Evolutionary conservation across 2,329 filamentous ascomycete species (phyloP).

Genomic region (Didymosphaeria variabile): DNA sequence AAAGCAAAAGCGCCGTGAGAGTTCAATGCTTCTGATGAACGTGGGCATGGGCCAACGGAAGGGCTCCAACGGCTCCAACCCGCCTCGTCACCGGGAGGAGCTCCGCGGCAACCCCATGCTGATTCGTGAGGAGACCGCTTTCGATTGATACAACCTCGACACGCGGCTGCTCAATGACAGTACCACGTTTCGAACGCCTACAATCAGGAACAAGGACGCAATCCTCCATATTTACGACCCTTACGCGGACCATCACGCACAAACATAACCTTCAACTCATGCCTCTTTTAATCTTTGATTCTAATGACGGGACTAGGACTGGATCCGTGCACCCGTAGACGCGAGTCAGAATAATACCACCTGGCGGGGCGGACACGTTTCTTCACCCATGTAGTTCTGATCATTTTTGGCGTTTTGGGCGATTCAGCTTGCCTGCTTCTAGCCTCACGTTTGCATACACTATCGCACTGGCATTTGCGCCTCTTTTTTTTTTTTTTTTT

Average conservation of each 20-base stretch:
- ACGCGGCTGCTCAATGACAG: background rate
- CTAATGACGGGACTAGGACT: constrained; percentile 39
- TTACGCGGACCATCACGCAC: background rate
- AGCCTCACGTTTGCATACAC: background rate
- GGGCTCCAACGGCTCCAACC: constrained; percentile 41
- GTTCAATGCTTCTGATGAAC: constrained; percentile 51
- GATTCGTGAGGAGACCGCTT: constrained; percentile 42
- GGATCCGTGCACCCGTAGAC: constrained; percentile 32
- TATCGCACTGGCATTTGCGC: background rate
- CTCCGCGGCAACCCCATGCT: constrained; percentile 23
- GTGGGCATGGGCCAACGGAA: constrained; percentile 50
- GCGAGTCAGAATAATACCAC: constrained; percentile 20
- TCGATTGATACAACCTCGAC: constrained; percentile 32
- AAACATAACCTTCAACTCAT: constrained; percentile 15
- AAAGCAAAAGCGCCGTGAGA: constrained; percentile 47
- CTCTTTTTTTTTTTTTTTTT: constrained; percentile 5
- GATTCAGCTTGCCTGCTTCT: background rate
- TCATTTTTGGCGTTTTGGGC: constrained; percentile 25
- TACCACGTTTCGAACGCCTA: background rate
- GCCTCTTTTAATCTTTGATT: constrained; percentile 41
- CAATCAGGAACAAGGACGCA: background rate
- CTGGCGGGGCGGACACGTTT: background rate
- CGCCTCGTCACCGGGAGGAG: constrained; percentile 42
- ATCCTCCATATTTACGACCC: constrained; percentile 6
- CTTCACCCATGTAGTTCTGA: constrained; percentile 5